Conservation (phyloP, 345 rosid species). For the Angophora floribunda region DNA sequence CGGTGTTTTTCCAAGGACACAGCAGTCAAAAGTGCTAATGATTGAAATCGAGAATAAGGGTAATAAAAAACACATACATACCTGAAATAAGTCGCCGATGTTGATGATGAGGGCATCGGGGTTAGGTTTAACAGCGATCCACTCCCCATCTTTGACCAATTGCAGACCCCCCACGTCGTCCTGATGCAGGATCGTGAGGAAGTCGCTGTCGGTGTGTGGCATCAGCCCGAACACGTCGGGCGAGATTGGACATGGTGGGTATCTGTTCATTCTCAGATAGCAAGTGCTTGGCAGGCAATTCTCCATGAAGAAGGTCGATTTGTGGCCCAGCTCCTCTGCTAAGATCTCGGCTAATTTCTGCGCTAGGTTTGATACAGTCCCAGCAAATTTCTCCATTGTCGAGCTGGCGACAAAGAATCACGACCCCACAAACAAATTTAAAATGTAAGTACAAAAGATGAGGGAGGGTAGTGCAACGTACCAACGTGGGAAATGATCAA, state of each 20-base stretch:
- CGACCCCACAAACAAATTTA: neutral
- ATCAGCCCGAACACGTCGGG: slow-evolving; percentile 51
- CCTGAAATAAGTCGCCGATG: slow-evolving; percentile 95
- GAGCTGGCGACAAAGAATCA: slow-evolving; percentile 20
- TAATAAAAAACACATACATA: neutral
- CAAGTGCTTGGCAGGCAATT: slow-evolving; percentile 69
- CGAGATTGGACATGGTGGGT: slow-evolving; percentile 70
- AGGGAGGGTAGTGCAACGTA: neutral
- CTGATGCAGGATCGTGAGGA: slow-evolving; percentile 81
- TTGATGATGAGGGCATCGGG: slow-evolving; percentile 74
- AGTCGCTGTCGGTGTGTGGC: slow-evolving; percentile 97
- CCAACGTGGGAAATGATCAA: neutral
- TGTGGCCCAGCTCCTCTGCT: slow-evolving; percentile 49
- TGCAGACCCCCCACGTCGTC: slow-evolving; percentile 94
- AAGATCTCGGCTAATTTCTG: slow-evolving; percentile 49
- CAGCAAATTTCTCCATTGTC: slow-evolving; percentile 57
- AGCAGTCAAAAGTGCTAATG: neutral
- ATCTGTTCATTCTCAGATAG: slow-evolving; percentile 76
- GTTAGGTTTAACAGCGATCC: slow-evolving; percentile 86
- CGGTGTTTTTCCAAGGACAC: neutral
- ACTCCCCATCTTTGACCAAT: slow-evolving; percentile 61
- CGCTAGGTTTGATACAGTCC: slow-evolving; percentile 51
- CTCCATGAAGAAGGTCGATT: slow-evolving; percentile 46
- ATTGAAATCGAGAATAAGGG: neutral
- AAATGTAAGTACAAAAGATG: neutral